Base-by-base conservation (phyloP, 2,329 filamentous ascomycete species). In the Ceratocystis cubensis region DNA sequence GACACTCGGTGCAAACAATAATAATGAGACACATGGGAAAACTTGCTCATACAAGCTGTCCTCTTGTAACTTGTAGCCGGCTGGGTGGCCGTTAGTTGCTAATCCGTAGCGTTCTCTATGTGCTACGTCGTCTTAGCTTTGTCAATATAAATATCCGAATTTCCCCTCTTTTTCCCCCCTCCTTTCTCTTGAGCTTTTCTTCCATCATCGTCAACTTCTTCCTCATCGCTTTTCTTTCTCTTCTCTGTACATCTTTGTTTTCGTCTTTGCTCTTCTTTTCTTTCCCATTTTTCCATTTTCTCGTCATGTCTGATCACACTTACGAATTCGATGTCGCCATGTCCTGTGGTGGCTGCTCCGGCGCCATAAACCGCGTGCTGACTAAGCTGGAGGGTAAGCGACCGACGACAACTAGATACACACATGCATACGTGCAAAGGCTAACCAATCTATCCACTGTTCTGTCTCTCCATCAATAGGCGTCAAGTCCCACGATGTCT, bases 261-360 rank as follows among this genome's bases (percentile, higher is more conserved):
- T 61, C 63, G 66, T 62, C 57, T 20, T 62, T 37, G n/a, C 33
- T 5, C 22, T 44, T 20, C 61, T 62, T 62, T 44, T 25, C 5
- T 62, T 62, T 65, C 70, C 64, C 6, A 13, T 44, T 41, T 20
- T 44, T 45, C 5, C 25, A 59, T 66, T 71, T 63, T 10, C 3
- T 7, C 53, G 48, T 50, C 30, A 91, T 92, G 88, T 79, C 86
- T 68, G 85, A 88, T 71, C 91, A 96, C 81, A 89, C 85, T 71
- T 97, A 97, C 88, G 90, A 94, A 77, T 97, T 97, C 82, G 87
- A 92, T 78, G 85, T 97, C 76, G 82, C 80, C 77, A 99, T 99
- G 94, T 88, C 81, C 82, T 99, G 94, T 80, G 85, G 89, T 75
- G 94, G 94, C 76, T 99, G 94, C 86, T 96, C 92, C 59, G 91